Percentiles rank a stretch among this genome's conserved stretches.
phyloP scores from a whole-genome alignment of 305 asterid species.

The Rubia tinctorum region DNA sequence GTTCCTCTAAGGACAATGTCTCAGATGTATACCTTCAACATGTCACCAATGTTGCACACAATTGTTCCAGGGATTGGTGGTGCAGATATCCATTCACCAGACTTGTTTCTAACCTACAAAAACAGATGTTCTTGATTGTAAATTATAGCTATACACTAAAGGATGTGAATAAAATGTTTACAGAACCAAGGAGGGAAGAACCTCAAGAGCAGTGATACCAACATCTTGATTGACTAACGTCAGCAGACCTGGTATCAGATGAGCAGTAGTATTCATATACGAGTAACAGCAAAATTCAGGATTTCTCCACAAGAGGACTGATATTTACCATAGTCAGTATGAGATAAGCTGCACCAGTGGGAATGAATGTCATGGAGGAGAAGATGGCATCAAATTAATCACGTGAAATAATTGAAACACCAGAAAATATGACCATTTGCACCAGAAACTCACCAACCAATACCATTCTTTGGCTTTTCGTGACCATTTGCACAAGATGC shows the following conservation, averaged over 20 bases:
- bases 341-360: constrained; percentile 70
- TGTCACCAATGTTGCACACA: constrained; percentile 92
- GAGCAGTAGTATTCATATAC: not conserved
- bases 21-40: constrained; percentile 58
- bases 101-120: constrained; percentile 61
- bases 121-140: not conserved
- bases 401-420: constrained; percentile 6
- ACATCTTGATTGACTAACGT: constrained; percentile 92
- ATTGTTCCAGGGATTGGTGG: constrained; percentile 81
- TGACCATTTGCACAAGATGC: constrained; percentile 29
- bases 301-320: constrained; percentile 6
- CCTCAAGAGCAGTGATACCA: constrained; percentile 80
- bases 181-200: constrained; percentile 7
- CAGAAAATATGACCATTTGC: constrained; percentile 3
- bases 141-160: not conserved
- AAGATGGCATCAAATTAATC: constrained; percentile 17
- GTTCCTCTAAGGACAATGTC: not conserved
- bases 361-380: constrained; percentile 2
- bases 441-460: constrained; percentile 57
- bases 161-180: not conserved
- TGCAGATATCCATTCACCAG: constrained; percentile 91
- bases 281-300: not conserved
- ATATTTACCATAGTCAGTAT: constrained; percentile 83
- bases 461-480: constrained; percentile 35
- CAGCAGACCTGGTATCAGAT: constrained; percentile 51